phyloP scores from a whole-genome alignment of 208 protist species.

The Leptomonas pyrrhocoris region DNA sequence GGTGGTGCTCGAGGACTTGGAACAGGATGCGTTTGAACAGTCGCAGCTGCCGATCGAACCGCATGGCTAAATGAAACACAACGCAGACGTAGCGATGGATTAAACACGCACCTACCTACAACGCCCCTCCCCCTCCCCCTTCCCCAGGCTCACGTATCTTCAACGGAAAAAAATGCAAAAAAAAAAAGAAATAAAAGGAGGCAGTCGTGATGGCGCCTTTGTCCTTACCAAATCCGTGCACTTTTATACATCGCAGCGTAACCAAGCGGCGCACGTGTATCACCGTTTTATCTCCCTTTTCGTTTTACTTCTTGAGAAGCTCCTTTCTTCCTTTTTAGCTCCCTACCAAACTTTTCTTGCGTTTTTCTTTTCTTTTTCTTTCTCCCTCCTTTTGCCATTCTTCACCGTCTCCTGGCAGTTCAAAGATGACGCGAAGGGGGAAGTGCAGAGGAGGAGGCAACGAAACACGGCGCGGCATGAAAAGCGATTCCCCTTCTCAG shows the following conservation, averaged over 20 bases:
- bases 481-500: too few species aligned
- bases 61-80: background rate
- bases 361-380: background rate
- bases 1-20: background rate
- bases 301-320: constrained; percentile 1
- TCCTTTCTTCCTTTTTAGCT: background rate
- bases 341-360: background rate
- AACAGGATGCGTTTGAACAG: constrained; percentile 8
- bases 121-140: too few species aligned
- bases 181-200: background rate
- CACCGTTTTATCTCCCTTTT: too few species aligned
- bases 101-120: too few species aligned
- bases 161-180: background rate
- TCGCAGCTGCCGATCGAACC: background rate
- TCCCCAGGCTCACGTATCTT: too few species aligned
- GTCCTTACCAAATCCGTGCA: background rate
- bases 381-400: too few species aligned
- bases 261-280: too few species aligned
- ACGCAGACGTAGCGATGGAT: too few species aligned
- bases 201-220: too few species aligned
- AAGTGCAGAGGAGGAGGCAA: too few species aligned
- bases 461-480: too few species aligned
- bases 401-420: background rate
- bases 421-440: background rate
- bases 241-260: background rate